Conservation (phyloP, 116 monocot species). For the Papilionanthe hybrid region DNA sequence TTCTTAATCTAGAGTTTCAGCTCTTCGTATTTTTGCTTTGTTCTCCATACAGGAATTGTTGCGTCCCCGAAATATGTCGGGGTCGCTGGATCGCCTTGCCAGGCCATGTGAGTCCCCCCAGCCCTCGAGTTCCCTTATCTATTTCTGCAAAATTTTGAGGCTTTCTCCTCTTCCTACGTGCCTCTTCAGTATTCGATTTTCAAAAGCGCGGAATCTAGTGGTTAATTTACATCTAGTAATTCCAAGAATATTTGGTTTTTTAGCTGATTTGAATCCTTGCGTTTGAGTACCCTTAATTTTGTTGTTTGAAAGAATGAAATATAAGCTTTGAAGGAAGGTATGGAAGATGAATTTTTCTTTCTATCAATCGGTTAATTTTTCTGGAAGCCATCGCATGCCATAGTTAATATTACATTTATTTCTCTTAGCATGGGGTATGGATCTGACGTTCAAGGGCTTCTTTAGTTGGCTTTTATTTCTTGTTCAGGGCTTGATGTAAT, state of each 20-base stretch:
- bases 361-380: neutral
- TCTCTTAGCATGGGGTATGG: neutral
- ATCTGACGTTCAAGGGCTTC: neutral
- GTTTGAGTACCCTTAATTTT: no score
- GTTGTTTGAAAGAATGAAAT: neutral
- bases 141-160: neutral
- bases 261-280: neutral
- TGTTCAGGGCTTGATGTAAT: neutral
- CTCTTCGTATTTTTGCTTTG: neutral
- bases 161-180: neutral
- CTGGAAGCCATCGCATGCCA: neutral
- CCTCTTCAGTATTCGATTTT: neutral
- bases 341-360: neutral
- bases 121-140: neutral
- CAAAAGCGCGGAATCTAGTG: neutral
- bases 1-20: conserved; percentile 2
- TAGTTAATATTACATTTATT: neutral
- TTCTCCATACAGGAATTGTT: neutral
- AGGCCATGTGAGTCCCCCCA: conserved; percentile 53
- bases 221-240: neutral
- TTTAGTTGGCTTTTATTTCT: neutral
- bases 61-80: conserved; percentile 35
- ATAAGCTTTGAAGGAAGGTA: neutral
- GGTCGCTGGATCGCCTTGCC: conserved; percentile 56
- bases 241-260: neutral